Percentiles rank a stretch among this genome's conserved stretches.
These are phyloP conservation scores for Amaranthus cruentus DNA, from an alignment of 148 eudicot species.

Conservation along the genomic window DNA sequence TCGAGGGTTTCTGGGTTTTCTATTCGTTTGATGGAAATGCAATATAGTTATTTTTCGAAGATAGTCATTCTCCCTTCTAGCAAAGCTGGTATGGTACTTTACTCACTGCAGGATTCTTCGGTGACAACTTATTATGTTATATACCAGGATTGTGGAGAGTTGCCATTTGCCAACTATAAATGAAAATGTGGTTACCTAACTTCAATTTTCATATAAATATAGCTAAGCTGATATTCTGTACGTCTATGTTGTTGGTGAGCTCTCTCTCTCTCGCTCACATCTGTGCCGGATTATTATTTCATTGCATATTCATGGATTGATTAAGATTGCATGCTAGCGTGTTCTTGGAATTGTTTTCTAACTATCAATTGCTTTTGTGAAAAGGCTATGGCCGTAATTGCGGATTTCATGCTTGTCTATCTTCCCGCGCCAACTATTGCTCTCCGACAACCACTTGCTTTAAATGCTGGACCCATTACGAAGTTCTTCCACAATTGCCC, in stretches of 20 bases:
- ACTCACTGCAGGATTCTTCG: background rate
- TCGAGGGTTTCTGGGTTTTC: background rate
- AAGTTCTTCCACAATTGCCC: conserved; percentile 84
- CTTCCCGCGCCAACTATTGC: conserved; percentile 96
- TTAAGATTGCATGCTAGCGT: background rate
- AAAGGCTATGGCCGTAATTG: conserved; percentile 92
- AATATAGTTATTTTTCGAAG: background rate
- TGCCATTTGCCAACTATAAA: background rate
- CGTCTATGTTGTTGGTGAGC: no score
- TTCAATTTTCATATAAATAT: no score
- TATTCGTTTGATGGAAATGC: background rate
- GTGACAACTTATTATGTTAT: background rate
- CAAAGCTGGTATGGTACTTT: background rate
- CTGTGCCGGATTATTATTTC: background rate
- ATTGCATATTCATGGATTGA: background rate
- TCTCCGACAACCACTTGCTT: conserved; percentile 60
- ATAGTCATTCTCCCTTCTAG: background rate
- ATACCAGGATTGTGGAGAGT: no score
- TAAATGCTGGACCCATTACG: conserved; percentile 62
- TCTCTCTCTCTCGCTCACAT: no score
- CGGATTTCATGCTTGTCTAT: conserved; percentile 98
- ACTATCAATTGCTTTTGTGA: conserved; percentile 21
- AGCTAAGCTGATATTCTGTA: no score
- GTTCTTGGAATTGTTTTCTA: conserved; percentile 3
- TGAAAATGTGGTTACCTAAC: no score